Percentiles rank a stretch among this genome's conserved stretches.
Conservation (phyloP, 768 basidiomycete species). For the Collybia mongolica region DNA sequence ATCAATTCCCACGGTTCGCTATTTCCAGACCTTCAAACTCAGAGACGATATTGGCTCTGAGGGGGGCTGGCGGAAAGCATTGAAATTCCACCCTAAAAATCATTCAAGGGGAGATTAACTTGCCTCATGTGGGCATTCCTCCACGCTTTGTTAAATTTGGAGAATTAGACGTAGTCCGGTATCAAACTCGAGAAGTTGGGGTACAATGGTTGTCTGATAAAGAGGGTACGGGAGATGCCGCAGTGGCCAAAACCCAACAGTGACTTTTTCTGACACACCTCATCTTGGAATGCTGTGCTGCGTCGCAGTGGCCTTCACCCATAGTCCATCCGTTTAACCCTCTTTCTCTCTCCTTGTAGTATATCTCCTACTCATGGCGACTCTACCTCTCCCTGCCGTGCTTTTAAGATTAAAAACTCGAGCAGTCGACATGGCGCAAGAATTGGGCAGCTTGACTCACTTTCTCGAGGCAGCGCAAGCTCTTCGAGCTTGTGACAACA, state of each 20-base stretch:
- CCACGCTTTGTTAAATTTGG: no score
- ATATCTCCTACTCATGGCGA: conserved; percentile 10
- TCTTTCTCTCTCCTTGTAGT: conserved; percentile 1
- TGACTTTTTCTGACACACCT: conserved; percentile 6
- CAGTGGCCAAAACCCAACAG: conserved; percentile 10
- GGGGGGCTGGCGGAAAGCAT: conserved; percentile 3
- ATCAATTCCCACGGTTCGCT: conserved; percentile 13
- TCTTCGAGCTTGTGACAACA: conserved; percentile 22
- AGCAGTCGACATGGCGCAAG: conserved; percentile 25
- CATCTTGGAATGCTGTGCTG: conserved; percentile 16
- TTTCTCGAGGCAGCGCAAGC: conserved; percentile 29
- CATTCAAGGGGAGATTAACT: no score
- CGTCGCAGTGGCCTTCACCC: conserved; percentile 9
- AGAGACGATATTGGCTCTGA: conserved; percentile 15
- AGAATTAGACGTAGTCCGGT: no score
- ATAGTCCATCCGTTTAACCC: conserved; percentile 10
- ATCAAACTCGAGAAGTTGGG: neutral
- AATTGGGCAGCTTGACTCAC: conserved; percentile 25
- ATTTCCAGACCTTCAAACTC: conserved; percentile 28
- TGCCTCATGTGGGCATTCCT: no score
- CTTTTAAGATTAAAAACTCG: conserved; percentile 21
- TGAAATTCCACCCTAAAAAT: conserved; percentile 1
- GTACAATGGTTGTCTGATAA: conserved; percentile 18
- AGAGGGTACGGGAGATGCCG: conserved; percentile 33
- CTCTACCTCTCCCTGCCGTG: conserved; percentile 3